phyloP scores from a whole-genome alignment of 2,329 filamentous ascomycete genomes.

The Lecanosticta acicola region DNA sequence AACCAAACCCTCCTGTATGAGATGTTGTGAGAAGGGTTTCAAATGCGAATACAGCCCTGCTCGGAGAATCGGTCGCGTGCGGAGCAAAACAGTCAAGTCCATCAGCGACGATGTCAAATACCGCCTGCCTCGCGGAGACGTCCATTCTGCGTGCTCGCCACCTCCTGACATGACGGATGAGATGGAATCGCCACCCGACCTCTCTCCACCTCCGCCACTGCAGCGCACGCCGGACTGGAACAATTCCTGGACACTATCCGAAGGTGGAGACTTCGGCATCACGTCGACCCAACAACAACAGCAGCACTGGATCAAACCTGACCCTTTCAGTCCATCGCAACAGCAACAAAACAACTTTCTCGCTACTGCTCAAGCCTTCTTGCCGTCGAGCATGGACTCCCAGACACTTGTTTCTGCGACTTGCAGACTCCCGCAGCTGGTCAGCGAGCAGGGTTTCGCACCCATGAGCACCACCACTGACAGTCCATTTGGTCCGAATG shows the following conservation, averaged over 20 bases:
- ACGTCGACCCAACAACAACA: neutral
- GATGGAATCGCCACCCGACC: neutral
- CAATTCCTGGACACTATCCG: neutral
- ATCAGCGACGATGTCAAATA: slow-evolving; percentile 2
- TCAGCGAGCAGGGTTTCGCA: no score
- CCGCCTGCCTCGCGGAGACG: neutral
- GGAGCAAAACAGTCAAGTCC: slow-evolving; percentile 4
- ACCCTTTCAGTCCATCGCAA: neutral
- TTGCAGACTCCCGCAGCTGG: neutral
- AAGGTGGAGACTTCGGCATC: neutral
- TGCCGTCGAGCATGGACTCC: neutral
- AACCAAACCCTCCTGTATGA: slow-evolving; percentile 19
- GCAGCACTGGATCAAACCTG: neutral
- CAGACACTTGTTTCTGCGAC: neutral
- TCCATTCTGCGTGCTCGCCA: neutral
- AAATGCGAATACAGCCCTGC: slow-evolving; percentile 21
- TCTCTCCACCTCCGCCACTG: neutral
- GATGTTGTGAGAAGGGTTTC: slow-evolving; percentile 18
- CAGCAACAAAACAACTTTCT: neutral
- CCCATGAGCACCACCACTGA: neutral
- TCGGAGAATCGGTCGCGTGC: slow-evolving; percentile 16
- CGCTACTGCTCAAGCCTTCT: no score
- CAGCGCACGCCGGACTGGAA: neutral
- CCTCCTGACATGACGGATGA: neutral
- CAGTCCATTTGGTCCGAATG: neutral